phyloP scores from a whole-genome alignment of 805 yeast species.

The Yarrowia sp. region DNA sequence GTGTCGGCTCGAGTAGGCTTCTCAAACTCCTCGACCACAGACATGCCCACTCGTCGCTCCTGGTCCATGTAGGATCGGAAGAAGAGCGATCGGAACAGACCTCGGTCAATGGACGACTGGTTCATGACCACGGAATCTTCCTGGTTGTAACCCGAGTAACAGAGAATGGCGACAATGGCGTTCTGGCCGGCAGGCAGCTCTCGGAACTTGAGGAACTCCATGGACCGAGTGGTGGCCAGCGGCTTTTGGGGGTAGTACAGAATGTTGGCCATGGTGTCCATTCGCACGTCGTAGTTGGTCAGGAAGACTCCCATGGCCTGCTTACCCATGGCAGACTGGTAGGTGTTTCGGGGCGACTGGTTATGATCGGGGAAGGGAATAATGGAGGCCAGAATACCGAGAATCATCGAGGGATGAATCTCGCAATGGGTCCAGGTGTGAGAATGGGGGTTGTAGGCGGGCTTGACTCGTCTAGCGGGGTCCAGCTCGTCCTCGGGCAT shows the following conservation, averaged over 20 bases:
- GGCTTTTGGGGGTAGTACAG: slow-evolving; percentile 98
- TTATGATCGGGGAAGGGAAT: slow-evolving; percentile 99
- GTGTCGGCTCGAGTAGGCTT: slow-evolving; percentile 96
- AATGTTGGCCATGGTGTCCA: slow-evolving; percentile 99
- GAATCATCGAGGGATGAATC: slow-evolving; percentile 97
- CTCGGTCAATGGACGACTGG: slow-evolving; percentile 96
- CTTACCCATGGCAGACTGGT: slow-evolving; percentile 99
- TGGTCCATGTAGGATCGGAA: slow-evolving; percentile 98
- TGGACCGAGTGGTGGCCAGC: slow-evolving; percentile 94
- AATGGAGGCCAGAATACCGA: slow-evolving; percentile 98
- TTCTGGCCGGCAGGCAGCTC: slow-evolving; percentile 99
- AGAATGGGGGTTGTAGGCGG: slow-evolving; percentile 63
- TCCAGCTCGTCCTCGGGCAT: slow-evolving; percentile 59
- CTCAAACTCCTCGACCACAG: slow-evolving; percentile 96
- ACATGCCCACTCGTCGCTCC: slow-evolving; percentile 98
- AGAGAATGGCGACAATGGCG: slow-evolving; percentile 96
- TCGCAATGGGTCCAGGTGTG: slow-evolving; percentile 98
- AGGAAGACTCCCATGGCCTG: slow-evolving; percentile 99
- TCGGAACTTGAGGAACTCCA: slow-evolving; percentile 96
- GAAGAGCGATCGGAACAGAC: slow-evolving; percentile 92
- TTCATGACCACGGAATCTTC: slow-evolving; percentile 99
- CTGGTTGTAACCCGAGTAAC: slow-evolving; percentile 98
- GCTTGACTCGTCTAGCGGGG: slow-evolving; percentile 87
- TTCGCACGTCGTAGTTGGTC: slow-evolving; percentile 93
- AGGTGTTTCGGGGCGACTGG: slow-evolving; percentile 98